Evolutionary conservation across 805 yeast genomes (phyloP).

Genomic region (Yamadazyma nakazawae): DNA sequence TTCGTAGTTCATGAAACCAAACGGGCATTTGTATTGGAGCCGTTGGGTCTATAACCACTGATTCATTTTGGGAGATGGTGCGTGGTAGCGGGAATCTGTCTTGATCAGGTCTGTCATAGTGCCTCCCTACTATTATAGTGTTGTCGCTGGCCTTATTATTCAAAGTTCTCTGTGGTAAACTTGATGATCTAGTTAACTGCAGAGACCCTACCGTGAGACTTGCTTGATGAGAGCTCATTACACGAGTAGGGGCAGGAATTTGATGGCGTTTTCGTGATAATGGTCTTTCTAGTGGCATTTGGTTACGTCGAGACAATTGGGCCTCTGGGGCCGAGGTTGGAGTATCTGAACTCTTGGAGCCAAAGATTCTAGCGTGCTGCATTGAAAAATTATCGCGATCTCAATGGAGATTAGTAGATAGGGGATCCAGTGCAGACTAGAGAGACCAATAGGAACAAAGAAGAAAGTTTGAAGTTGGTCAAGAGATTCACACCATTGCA

Average conservation of each 20-base stretch:
- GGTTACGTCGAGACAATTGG: not conserved
- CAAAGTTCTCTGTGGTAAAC: conserved; percentile 7
- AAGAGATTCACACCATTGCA: too few relatives aligned
- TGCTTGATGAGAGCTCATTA: conserved; percentile 21
- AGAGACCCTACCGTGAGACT: conserved; percentile 18
- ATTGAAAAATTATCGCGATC: conserved; percentile 11
- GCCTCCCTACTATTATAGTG: conserved; percentile 15
- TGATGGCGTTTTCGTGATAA: not conserved
- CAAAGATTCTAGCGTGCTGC: conserved; percentile 30
- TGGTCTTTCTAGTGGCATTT: not conserved
- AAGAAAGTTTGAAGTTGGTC: too few relatives aligned
- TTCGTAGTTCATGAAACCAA: conserved; percentile 70
- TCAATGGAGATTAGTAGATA: not conserved
- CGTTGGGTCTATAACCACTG: conserved; percentile 11
- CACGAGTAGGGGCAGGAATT: not conserved
- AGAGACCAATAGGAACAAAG: too few relatives aligned
- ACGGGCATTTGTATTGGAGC: conserved; percentile 40
- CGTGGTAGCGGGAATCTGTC: conserved; percentile 4
- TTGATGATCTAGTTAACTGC: conserved; percentile 11
- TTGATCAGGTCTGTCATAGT: conserved; percentile 4
- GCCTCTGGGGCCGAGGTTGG: not conserved
- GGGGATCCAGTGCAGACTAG: not conserved
- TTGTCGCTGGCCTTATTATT: conserved; percentile 12
- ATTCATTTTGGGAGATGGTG: conserved; percentile 9
- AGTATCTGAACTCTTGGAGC: not conserved